Percentiles rank a stretch among this genome's conserved stretches.
These are phyloP conservation scores for Candida dubliniensis DNA, from an alignment of 1,139 yeast genomes.

Conservation along the genomic window DNA sequence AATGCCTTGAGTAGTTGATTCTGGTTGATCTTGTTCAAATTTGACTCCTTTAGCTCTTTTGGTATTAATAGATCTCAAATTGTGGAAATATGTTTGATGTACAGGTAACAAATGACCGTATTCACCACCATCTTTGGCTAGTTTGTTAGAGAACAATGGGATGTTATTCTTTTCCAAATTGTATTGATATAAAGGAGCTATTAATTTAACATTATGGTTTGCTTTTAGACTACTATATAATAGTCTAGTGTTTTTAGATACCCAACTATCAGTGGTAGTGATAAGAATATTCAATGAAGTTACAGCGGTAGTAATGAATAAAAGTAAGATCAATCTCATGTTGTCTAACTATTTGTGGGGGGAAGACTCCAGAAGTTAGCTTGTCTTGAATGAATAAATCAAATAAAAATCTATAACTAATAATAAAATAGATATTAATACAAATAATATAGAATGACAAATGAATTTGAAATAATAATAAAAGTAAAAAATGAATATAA, in stretches of 20 bases:
- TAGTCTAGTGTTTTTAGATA: slow-evolving; percentile 32
- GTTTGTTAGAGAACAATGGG: neutral
- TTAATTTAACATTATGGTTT: slow-evolving; percentile 32
- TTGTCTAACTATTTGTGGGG: too few species aligned
- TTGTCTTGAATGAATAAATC: neutral
- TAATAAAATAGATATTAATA: too few species aligned
- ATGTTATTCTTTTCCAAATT: neutral
- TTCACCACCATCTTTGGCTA: slow-evolving; percentile 31
- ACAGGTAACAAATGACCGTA: slow-evolving; percentile 35
- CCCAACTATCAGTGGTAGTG: slow-evolving; percentile 44
- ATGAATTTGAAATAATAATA: too few species aligned
- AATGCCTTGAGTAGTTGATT: slow-evolving; percentile 4
- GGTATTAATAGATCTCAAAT: slow-evolving; percentile 18
- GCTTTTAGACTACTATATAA: slow-evolving; percentile 27
- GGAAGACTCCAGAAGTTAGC: neutral
- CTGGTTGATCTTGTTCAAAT: slow-evolving; percentile 6
- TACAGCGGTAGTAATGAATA: slow-evolving; percentile 2
- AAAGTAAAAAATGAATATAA: too few species aligned
- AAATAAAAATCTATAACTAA: neutral
- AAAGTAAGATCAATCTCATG: neutral
- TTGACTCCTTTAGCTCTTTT: slow-evolving; percentile 24
- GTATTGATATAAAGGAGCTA: slow-evolving; percentile 33
- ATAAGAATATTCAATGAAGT: slow-evolving; percentile 29
- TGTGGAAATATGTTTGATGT: slow-evolving; percentile 31
- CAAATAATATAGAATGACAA: too few species aligned